Evolutionary conservation across 78 protist species (phyloP), one percentile per base, ranked within the genome.

Genomic region (Tieghemostelium lacteum): DNA sequence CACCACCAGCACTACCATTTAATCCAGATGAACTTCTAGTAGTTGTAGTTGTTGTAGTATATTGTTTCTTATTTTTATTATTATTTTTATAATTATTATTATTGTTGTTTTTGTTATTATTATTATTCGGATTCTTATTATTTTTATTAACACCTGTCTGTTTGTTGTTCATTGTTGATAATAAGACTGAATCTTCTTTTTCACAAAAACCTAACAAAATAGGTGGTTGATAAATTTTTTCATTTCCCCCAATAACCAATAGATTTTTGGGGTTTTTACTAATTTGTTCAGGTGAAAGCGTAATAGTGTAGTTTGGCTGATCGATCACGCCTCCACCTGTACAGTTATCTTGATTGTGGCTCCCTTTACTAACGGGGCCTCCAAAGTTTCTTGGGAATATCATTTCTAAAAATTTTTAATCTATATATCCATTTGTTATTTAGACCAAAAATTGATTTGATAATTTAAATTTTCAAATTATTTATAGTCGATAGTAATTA

Each of bases 1-100:
- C n/a, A n/a, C n/a, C n/a, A n/a, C n/a, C n/a, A n/a, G n/a, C 14
- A 57, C 14, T 57, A 57, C 14, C 14, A 57, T 57, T 57, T 19
- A 19, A n/a, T 5, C 14, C 14, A 19, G 63, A n/a, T 19, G 63
- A 19, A n/a, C 29, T 57, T 7, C 29, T 57, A n/a, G 63, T 57
- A 19, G 63, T 57, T 57, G 63, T 57, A n/a, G 63, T 57, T 57
- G 63, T 57, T 19, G 63, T 57, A 19, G n/a, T n/a, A n/a, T n/a
- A n/a, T n/a, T 49, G 55, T 57, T n/a, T 19, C 29, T n/a, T n/a
- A n/a, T 5, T 19, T 57, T 57, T 57, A 16, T 57, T 57, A 19
- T 57, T 45, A 14, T 45, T 45, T 14, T 6, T 14, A 6, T 10
- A 45, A 6, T 45, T 45, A 6, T 10, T 45, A 45, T 45, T 45